These are phyloP conservation scores for Neocallimastix lanati DNA, from an alignment of 192 early-diverging fungal genomes.

Conservation along the genomic window DNA sequence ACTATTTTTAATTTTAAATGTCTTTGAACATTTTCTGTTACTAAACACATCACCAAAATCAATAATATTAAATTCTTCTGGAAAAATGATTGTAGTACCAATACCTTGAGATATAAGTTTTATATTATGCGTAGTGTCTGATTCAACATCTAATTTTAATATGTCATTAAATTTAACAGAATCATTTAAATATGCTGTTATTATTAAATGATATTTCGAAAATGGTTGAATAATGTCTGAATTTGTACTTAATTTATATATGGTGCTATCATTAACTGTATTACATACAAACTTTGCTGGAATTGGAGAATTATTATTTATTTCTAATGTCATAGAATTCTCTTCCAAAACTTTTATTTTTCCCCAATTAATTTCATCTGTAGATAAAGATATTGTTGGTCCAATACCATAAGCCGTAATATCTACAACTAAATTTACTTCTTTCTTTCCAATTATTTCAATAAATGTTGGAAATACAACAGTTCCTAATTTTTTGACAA, in stretches of 20 bases:
- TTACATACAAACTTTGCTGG: conserved; percentile 20
- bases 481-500: conserved; percentile 25
- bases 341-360: conserved; percentile 29
- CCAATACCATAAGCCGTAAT: conserved; percentile 30
- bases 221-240: conserved; percentile 16
- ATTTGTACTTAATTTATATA: conserved; percentile 18
- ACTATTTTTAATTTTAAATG: conserved; percentile 23
- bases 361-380: conserved; percentile 30
- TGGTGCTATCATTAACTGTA: conserved; percentile 18
- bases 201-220: conserved; percentile 5
- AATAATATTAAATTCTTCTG: conserved; percentile 16
- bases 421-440: conserved; percentile 14
- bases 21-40: conserved; percentile 23
- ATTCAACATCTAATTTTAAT: conserved; percentile 14
- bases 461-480: conserved; percentile 28
- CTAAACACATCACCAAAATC: conserved; percentile 36
- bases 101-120: conserved; percentile 28
- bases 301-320: conserved; percentile 31
- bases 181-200: conserved; percentile 34
- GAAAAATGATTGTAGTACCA: conserved; percentile 32
- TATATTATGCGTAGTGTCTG: conserved; percentile 19
- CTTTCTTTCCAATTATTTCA: conserved; percentile 18
- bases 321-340: conserved; percentile 2
- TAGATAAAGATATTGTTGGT: conserved; percentile 21
- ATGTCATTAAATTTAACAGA: conserved; percentile 36